Conservation (phyloP, 2,329 filamentous ascomycete genomes). For the Fusarium compactum region DNA sequence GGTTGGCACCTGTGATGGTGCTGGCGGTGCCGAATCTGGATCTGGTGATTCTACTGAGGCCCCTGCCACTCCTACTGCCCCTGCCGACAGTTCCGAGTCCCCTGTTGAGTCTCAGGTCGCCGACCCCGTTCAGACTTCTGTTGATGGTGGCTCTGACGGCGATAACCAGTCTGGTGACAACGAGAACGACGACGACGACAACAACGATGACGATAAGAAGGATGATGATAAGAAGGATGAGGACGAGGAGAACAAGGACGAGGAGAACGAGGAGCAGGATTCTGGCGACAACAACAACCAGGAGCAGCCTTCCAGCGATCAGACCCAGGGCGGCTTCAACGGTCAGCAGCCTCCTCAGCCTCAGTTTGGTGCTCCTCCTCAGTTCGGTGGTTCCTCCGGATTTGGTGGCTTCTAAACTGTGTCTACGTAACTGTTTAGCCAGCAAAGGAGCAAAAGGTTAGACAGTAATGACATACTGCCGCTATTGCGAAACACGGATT, state of each 20-base stretch:
- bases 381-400: conserved; percentile 3
- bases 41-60: conserved; percentile 10
- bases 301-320: not conserved
- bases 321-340: not conserved
- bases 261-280: not conserved
- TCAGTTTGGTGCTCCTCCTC: not conserved
- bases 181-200: not conserved
- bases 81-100: not conserved
- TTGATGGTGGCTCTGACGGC: conserved; percentile 4
- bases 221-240: conserved; percentile 1
- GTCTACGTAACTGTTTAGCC: not conserved
- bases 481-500: not conserved
- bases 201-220: conserved; percentile 4
- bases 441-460: too few species aligned
- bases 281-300: not conserved
- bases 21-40: conserved; percentile 9
- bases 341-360: conserved; percentile 1
- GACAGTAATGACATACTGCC: not conserved
- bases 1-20: conserved; percentile 38
- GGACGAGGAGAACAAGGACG: not conserved
- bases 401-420: conserved; percentile 8
- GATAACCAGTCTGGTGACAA: conserved; percentile 2
- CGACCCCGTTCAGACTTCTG: conserved; percentile 4
- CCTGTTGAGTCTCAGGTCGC: conserved; percentile 6
- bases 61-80: conserved; percentile 21